Percentiles rank a stretch among this genome's conserved stretches.
These are phyloP conservation scores for Cyamopsis tetragonoloba DNA, from an alignment of 306 rosid species.

Conservation along the genomic window DNA sequence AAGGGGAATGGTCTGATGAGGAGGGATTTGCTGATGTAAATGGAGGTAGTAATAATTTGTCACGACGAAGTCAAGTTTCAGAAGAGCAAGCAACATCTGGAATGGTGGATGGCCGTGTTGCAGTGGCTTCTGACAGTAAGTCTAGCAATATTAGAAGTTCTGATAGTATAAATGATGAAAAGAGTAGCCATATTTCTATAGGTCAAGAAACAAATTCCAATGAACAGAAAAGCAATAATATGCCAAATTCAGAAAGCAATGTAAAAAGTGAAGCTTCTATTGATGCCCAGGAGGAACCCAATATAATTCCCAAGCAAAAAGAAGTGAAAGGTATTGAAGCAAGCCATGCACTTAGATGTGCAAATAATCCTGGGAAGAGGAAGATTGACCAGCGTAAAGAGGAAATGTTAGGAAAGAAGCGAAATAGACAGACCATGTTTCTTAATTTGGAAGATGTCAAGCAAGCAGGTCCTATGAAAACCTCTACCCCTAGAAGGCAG, in stretches of 20 bases:
- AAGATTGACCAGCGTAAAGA: slow-evolving; percentile 79
- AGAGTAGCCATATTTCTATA: slow-evolving; percentile 41
- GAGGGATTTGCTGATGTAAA: slow-evolving; percentile 63
- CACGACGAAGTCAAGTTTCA: slow-evolving; percentile 38
- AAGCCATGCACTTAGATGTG: slow-evolving; percentile 67
- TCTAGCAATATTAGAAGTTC: slow-evolving; percentile 39
- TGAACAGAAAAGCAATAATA: slow-evolving; percentile 48
- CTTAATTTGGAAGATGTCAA: slow-evolving; percentile 96
- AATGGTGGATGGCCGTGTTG: slow-evolving; percentile 36
- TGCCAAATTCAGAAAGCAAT: slow-evolving; percentile 54
- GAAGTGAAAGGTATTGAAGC: slow-evolving; percentile 88
- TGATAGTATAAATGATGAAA: slow-evolving; percentile 43
- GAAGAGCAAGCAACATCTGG: slow-evolving; percentile 42
- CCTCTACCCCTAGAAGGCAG: slow-evolving; percentile 92
- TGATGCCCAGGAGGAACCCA: slow-evolving; percentile 62
- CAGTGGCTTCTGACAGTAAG: slow-evolving; percentile 41
- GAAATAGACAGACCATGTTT: slow-evolving; percentile 88
- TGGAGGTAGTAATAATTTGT: slow-evolving; percentile 44
- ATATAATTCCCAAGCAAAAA: slow-evolving; percentile 56
- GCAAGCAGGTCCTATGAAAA: slow-evolving; percentile 86
- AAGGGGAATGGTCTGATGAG: slow-evolving; percentile 98
- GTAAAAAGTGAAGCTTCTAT: slow-evolving; percentile 50
- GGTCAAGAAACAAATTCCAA: slow-evolving; percentile 43
- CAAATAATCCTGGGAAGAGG: slow-evolving; percentile 79
- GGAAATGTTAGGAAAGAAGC: slow-evolving; percentile 93